A percentile compares a stretch with the other conserved stretches of the same genome.
phyloP scores from a whole-genome alignment of 352 stramenopile genomes.

The Thalassiosira mediterranea region DNA sequence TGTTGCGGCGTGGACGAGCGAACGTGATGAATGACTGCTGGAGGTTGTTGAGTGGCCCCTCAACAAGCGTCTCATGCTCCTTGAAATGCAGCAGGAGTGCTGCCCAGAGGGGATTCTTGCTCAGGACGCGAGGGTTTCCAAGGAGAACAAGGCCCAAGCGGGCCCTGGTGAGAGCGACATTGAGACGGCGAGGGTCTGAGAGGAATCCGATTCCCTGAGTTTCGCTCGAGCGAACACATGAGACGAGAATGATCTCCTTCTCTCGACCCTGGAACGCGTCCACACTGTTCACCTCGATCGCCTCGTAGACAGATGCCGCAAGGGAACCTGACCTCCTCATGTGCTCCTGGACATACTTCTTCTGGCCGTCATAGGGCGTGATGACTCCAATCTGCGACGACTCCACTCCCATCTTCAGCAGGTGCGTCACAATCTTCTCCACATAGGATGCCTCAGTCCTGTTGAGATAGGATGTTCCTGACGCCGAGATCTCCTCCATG shows the following conservation, averaged over 20 bases:
- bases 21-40: slow-evolving; percentile 97
- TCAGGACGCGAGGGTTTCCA: slow-evolving; percentile 96
- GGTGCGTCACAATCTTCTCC: slow-evolving; percentile 97
- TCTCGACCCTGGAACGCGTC: slow-evolving; percentile 99
- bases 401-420: slow-evolving; percentile 84
- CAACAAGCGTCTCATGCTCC: slow-evolving; percentile 89
- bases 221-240: slow-evolving; percentile 98
- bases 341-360: slow-evolving; percentile 97
- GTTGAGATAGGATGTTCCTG: slow-evolving; percentile 98
- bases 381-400: slow-evolving; percentile 85
- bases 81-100: slow-evolving; percentile 97
- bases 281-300: slow-evolving; percentile 98
- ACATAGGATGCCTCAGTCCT: slow-evolving; percentile 97
- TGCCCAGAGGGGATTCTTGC: slow-evolving; percentile 97
- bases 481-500: slow-evolving; percentile 97
- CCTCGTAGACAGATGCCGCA: slow-evolving; percentile 93
- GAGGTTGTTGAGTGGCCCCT: slow-evolving; percentile 96
- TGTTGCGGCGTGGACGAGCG: slow-evolving; percentile 83
- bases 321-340: slow-evolving; percentile 94
- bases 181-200: slow-evolving; percentile 96
- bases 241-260: slow-evolving; percentile 97
- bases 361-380: slow-evolving; percentile 86
- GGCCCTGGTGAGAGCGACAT: slow-evolving; percentile 98
- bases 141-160: slow-evolving; percentile 98
- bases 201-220: slow-evolving; percentile 99